A percentile compares a stretch with the other conserved stretches of the same genome.
phyloP scores from a whole-genome alignment of 805 yeast genomes.

The Saturnispora dispora region DNA sequence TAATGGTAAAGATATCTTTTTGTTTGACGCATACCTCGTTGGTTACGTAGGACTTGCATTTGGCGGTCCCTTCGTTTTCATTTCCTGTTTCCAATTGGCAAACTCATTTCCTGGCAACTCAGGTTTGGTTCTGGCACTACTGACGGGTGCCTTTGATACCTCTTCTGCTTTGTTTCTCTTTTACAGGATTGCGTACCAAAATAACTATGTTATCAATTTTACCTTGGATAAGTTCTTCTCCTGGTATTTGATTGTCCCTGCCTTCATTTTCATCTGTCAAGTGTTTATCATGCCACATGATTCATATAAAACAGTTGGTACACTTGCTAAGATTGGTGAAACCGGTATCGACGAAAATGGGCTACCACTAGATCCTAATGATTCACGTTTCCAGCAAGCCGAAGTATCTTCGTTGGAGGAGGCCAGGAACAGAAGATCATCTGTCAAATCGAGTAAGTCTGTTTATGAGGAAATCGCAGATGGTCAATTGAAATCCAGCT shows the following conservation, averaged over 20 bases:
- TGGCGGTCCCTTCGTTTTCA: conserved; percentile 92
- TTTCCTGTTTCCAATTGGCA: conserved; percentile 83
- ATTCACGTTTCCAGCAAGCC: conserved; percentile 22
- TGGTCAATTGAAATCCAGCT: conserved; percentile 36
- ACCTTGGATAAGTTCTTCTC: conserved; percentile 54
- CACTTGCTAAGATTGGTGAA: conserved; percentile 57
- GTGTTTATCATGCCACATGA: conserved; percentile 69
- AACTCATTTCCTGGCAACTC: conserved; percentile 77
- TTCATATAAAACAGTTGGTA: conserved; percentile 64
- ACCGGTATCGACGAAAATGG: conserved; percentile 72
- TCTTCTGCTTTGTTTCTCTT: conserved; percentile 79
- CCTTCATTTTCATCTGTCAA: conserved; percentile 69
- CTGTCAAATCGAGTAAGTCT: conserved; percentile 38
- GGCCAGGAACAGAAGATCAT: conserved; percentile 28
- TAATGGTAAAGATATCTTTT: conserved; percentile 15
- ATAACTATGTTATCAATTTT: conserved; percentile 29
- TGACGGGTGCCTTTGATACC: conserved; percentile 92
- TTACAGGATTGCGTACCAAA: conserved; percentile 59
- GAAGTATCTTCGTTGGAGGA: conserved; percentile 13
- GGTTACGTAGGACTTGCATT: conserved; percentile 76
- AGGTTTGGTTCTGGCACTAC: conserved; percentile 69
- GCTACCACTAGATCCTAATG: conserved; percentile 42
- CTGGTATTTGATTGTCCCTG: conserved; percentile 62
- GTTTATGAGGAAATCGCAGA: conserved; percentile 62
- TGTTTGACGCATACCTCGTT: conserved; percentile 54